A percentile compares a stretch with the other conserved stretches of the same genome.
Conservation (phyloP, 305 asterid genomes). For the Ajuga reptans region DNA sequence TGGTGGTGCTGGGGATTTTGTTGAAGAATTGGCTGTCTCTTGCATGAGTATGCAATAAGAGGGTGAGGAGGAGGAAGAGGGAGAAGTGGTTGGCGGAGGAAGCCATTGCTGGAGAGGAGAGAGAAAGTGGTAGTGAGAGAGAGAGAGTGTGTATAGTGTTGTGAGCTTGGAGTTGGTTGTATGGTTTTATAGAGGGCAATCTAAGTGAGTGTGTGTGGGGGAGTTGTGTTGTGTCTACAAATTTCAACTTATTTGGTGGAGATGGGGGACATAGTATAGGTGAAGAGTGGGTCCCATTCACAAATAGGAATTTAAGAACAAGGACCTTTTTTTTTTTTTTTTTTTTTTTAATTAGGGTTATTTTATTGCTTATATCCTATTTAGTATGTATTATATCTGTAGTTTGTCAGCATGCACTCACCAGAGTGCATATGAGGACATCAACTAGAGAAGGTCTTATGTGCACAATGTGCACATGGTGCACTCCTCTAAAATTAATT, state of each 20-base stretch:
- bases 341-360: background rate
- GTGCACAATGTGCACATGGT: too few relatives aligned
- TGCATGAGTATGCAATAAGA: constrained; percentile 40
- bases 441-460: too few relatives aligned
- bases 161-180: constrained; percentile 23
- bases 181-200: constrained; percentile 36
- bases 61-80: constrained; percentile 43
- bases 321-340: background rate
- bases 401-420: constrained; percentile 5
- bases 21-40: constrained; percentile 66
- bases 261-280: constrained; percentile 30
- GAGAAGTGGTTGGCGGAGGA: constrained; percentile 30
- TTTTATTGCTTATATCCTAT: background rate
- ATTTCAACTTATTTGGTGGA: constrained; percentile 36
- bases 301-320: constrained; percentile 15
- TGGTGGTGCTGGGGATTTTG: constrained; percentile 48
- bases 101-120: constrained; percentile 37
- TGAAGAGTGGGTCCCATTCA: constrained; percentile 30
- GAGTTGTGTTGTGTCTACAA: constrained; percentile 6
- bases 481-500: too few relatives aligned
- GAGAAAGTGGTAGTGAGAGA: background rate
- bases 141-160: constrained; percentile 20
- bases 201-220: constrained; percentile 5
- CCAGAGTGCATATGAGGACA: background rate
- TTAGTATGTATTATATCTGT: background rate